Evolutionary conservation across 441 rosid genomes (phyloP).

Genomic region (Populus trichocarpa): DNA sequence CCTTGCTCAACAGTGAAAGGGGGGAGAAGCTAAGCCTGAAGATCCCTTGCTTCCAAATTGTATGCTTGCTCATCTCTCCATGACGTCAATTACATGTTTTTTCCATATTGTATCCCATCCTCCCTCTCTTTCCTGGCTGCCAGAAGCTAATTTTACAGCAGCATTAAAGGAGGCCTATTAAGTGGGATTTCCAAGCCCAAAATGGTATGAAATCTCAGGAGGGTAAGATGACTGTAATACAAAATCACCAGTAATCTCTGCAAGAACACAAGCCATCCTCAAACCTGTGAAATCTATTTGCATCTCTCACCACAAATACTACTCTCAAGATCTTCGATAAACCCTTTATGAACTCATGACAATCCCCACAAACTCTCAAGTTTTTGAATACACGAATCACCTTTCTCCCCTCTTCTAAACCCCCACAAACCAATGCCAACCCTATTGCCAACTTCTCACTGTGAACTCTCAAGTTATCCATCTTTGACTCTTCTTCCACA

Average conservation of each 20-base stretch:
- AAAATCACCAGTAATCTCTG: constrained; percentile 63
- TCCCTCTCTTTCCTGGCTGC: too few species aligned
- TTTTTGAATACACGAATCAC: constrained; percentile 79
- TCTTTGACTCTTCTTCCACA: constrained; percentile 69
- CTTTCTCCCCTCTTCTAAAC: constrained; percentile 39
- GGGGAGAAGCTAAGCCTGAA: too few species aligned
- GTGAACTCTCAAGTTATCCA: constrained; percentile 45
- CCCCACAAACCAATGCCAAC: constrained; percentile 48
- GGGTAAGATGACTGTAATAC: background rate
- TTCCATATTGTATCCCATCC: too few species aligned
- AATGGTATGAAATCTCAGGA: too few species aligned
- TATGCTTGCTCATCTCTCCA: too few species aligned
- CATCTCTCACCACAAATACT: constrained; percentile 72
- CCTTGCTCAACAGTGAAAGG: too few species aligned
- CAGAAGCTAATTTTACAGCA: too few species aligned
- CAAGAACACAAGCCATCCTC: constrained; percentile 64
- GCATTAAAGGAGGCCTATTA: too few species aligned
- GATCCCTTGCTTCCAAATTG: too few species aligned
- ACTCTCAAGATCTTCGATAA: constrained; percentile 60
- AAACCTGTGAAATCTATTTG: constrained; percentile 83
- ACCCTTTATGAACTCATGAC: constrained; percentile 72
- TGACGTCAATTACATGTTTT: too few species aligned
- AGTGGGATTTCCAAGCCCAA: too few species aligned
- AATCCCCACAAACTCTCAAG: constrained; percentile 72
- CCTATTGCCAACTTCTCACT: constrained; percentile 90